These are phyloP conservation scores for Penicillium parvum DNA, from an alignment of 495 filamentous ascomycete genomes.

Conservation along the genomic window DNA sequence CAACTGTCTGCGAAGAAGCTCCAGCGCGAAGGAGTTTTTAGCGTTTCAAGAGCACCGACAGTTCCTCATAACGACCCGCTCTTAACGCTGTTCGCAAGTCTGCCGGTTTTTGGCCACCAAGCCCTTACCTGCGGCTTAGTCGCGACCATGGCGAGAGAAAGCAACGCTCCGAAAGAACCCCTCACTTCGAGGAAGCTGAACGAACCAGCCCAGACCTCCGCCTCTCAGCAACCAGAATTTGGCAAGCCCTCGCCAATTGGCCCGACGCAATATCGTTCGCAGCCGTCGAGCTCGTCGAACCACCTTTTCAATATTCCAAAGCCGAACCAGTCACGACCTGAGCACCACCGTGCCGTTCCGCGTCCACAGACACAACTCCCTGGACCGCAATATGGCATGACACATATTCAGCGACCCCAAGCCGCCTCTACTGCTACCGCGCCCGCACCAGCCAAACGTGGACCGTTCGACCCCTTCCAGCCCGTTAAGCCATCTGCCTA, in stretches of 20 bases:
- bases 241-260: slow-evolving; percentile 54
- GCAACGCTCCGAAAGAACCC: slow-evolving; percentile 32
- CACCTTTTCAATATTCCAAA: slow-evolving; percentile 52
- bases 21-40: neutral
- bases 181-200: slow-evolving; percentile 30
- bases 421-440: slow-evolving; percentile 12
- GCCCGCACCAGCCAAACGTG: slow-evolving; percentile 23
- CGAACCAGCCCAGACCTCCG: slow-evolving; percentile 21
- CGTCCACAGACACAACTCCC: neutral
- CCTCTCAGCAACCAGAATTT: slow-evolving; percentile 49
- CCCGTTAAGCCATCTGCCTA: slow-evolving; percentile 40
- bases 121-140: neutral
- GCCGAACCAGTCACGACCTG: slow-evolving; percentile 39
- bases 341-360: slow-evolving; percentile 42
- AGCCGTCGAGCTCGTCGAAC: slow-evolving; percentile 31
- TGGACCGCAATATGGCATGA: slow-evolving; percentile 10
- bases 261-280: slow-evolving; percentile 35
- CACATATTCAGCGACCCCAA: slow-evolving; percentile 19
- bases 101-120: neutral
- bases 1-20: neutral
- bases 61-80: neutral
- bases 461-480: slow-evolving; percentile 41
- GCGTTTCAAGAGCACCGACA: neutral
- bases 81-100: neutral
- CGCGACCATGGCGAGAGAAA: slow-evolving; percentile 41